Conservation (phyloP, 371 early-diverging fungal species). For the Circinella umbellata region DNA sequence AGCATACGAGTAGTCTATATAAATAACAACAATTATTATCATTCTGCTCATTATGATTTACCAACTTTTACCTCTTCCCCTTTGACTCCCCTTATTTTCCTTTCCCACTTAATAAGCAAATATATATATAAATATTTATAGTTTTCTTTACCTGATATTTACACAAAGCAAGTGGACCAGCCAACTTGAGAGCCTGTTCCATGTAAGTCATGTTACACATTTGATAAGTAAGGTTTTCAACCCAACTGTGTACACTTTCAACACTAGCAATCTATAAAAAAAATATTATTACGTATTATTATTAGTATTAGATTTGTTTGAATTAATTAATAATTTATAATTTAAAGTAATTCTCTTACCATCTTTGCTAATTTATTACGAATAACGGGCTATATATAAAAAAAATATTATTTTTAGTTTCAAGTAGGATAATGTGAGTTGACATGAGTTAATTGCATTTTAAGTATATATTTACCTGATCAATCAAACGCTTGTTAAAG, state of each 20-base stretch:
- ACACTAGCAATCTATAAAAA: slow-evolving; percentile 52
- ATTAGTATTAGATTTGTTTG: no score
- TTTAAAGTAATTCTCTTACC: slow-evolving; percentile 25
- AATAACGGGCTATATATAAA: slow-evolving; percentile 47
- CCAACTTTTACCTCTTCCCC: neutral
- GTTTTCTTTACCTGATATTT: slow-evolving; percentile 48
- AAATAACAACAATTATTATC: no score
- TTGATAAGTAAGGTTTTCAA: slow-evolving; percentile 68
- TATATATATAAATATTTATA: no score
- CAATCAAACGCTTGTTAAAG: slow-evolving; percentile 78
- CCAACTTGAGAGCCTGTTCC: slow-evolving; percentile 67
- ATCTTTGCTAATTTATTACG: slow-evolving; percentile 67
- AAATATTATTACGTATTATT: neutral
- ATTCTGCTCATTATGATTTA: neutral
- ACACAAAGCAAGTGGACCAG: slow-evolving; percentile 71
- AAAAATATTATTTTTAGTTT: no score
- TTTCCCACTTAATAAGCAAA: no score
- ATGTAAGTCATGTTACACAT: slow-evolving; percentile 67
- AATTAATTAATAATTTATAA: no score
- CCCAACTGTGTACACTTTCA: slow-evolving; percentile 65
- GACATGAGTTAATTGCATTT: no score
- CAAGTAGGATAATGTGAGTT: no score
- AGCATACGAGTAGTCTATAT: slow-evolving; percentile 54
- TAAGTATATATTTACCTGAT: slow-evolving; percentile 30
- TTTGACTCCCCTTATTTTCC: no score